phyloP scores from a whole-genome alignment of 2,329 filamentous ascomycete genomes.

The Remersonia thermophila region DNA sequence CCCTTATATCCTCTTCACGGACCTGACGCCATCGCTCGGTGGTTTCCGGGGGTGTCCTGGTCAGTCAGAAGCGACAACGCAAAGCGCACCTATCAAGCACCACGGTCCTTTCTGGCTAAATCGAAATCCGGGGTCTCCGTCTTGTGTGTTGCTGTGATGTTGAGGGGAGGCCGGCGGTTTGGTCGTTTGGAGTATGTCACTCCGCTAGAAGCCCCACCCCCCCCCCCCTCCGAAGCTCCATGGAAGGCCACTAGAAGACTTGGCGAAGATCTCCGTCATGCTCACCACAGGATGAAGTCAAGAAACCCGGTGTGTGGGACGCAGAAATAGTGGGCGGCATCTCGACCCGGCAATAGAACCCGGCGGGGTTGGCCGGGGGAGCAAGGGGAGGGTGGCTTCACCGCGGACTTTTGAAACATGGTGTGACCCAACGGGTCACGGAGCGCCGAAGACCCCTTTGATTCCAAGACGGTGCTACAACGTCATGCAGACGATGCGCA shows the following conservation, averaged over 20 bases:
- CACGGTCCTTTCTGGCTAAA: conserved; percentile 6
- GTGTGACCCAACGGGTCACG: neutral
- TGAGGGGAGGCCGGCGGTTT: neutral
- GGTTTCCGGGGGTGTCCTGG: neutral
- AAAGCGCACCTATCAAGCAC: conserved; percentile 1
- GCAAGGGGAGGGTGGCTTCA: neutral
- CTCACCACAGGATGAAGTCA: conserved; percentile 1
- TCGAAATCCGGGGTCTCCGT: neutral
- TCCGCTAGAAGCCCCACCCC: no score
- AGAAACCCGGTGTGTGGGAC: neutral
- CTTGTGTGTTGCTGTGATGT: neutral
- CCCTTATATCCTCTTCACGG: conserved; percentile 1
- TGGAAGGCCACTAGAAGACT: no score
- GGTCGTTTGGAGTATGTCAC: no score
- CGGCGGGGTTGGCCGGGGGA: neutral
- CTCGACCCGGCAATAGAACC: neutral
- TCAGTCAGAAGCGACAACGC: no score
- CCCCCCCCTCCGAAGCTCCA: no score
- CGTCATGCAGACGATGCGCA: no score
- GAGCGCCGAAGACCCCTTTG: neutral
- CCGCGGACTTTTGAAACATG: neutral
- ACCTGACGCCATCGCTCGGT: neutral
- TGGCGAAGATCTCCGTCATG: neutral
- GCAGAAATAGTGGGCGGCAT: conserved; percentile 1
- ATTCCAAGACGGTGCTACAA: no score